Evolutionary conservation across 805 yeast genomes (phyloP), one percentile per base, ranked within the genome.

Genomic region (Ogataea naganishii): DNA sequence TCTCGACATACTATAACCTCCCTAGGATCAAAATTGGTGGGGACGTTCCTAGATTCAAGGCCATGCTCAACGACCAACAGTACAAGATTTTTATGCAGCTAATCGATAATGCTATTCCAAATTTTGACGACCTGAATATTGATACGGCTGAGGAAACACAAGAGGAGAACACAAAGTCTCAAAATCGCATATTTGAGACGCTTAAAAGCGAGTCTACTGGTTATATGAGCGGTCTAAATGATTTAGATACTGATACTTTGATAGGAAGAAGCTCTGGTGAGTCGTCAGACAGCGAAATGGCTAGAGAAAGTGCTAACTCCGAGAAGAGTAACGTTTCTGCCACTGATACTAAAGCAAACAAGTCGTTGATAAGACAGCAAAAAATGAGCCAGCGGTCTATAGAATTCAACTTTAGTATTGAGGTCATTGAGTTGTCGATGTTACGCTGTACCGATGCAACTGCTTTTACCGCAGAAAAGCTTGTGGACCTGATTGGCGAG

Each of bases 21-120:
- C 79, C 97, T 0, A 71, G 70, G 39, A 62, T 85, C 38, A 75
- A 71, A 46, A 63, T 88, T 2, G 73, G 83, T 18, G 96, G 92
- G 10, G 74, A 75, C 35, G 68, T 92, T 10, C 94, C 96, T 0
- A 59, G 60, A 19, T 66, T 94, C 37, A 65, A 66, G 18, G 75
- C 92, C 4, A 69, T 81, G 18, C 51, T 92, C 46, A 83, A 83
- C 42, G 97, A 92, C 49, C 80, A 76, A 44, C 96, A 94, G 50
- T 94, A 94, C 57, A 82, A 85, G 51, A 74, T 85, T 1, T 61
- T 92, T 45, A 78, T 92, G 89, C 74, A 76, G 34, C 58, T 89
- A 25, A 59, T 89, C 20, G 80, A 80, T 29, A 69, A 63, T 7
- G 72, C 79, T 14, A 64, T 85, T 8, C 96, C 96, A 2, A 41